Base-by-base conservation (phyloP, 352 stramenopile species). In the Phytophthora sp. region DNA sequence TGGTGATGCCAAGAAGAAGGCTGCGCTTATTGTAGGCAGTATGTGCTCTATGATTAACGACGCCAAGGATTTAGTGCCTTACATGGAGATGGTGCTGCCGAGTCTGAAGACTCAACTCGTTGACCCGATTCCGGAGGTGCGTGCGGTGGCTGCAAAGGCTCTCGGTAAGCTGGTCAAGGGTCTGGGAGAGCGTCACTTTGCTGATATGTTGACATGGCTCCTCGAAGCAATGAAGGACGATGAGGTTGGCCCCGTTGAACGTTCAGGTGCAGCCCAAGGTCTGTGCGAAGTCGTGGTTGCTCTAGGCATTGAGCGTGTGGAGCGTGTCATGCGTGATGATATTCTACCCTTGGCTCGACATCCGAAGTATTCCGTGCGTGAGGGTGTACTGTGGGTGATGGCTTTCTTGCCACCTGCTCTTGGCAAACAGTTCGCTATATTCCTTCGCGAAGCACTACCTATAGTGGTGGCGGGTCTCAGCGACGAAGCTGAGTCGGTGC, bases 21-120 rank as follows among this genome's bases (percentile, higher is more conserved):
- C 97, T 23, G 97, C 97, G 5, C 80, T 99, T 4, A 99, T 99
- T 71, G 97, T 98, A 18, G 98, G 98, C 54, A 99, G 98, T 68
- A 99, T 99, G 79, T 99, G 95, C 68, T 97, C 93, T 5, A 99
- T 99, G 96, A 98, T 99, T 44, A 98, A 98, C 71, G 97, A 99
- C 74, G 77, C 96, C 21, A 96, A 97, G 79, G 96, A 99, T 73
- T 87, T 99, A 36, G 80, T 98, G 29, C 98, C 98, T 26, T 99
- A 99, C 76, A 89, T 99, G 39, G 85, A 98, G 30, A 98, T 91
- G 29, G 89, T 99, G 55, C 67, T 99, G 51, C 95, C 96, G 7
- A 98, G 97, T 66, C 84, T 99, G 20, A 98, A 99, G 73, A 88
- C 67, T 4, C 84, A 93, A 62, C 77, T 96, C 16, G 80, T 98